These are phyloP conservation scores for Alternaria sp. DNA, from an alignment of 2,329 filamentous ascomycete genomes.

Conservation along the genomic window DNA sequence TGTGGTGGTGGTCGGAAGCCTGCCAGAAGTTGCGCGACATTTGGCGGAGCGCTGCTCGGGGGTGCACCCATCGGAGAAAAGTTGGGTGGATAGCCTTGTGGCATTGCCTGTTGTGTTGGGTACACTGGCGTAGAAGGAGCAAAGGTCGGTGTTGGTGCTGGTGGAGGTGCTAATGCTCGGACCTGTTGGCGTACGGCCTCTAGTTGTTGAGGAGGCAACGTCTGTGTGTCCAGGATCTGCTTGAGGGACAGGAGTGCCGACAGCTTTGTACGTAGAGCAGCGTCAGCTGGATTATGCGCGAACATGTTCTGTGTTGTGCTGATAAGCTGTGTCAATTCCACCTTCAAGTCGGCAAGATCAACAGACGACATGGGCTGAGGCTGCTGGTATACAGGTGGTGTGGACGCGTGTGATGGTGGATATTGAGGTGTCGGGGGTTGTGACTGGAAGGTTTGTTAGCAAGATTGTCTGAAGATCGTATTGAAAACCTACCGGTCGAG, in stretches of 20 bases:
- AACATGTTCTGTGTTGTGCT: constrained; percentile 74
- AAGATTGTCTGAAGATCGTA: neutral
- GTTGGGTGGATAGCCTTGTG: constrained; percentile 23
- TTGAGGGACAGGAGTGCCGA: constrained; percentile 87
- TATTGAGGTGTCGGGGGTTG: constrained; percentile 36
- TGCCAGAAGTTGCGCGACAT: constrained; percentile 41
- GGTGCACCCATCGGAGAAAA: constrained; percentile 27
- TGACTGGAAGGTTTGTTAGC: constrained; percentile 19
- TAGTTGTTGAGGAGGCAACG: constrained; percentile 80
- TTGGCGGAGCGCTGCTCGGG: constrained; percentile 28
- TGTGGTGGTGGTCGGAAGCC: constrained; percentile 29
- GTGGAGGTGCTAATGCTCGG: constrained; percentile 71
- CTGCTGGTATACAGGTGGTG: constrained; percentile 38
- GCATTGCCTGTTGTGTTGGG: constrained; percentile 33
- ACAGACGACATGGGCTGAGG: constrained; percentile 39
- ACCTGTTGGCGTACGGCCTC: constrained; percentile 86
- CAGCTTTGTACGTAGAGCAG: constrained; percentile 76
- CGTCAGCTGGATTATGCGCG: constrained; percentile 77
- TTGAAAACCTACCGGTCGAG: constrained; percentile 43
- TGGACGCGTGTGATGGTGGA: constrained; percentile 27
- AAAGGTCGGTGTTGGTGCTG: constrained; percentile 54
- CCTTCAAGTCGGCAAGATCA: constrained; percentile 70
- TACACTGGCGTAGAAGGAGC: constrained; percentile 36
- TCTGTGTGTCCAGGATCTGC: constrained; percentile 76
- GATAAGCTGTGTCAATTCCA: constrained; percentile 83